Evolutionary conservation across 495 filamentous ascomycete genomes (phyloP).

Genomic region (Xylaria scruposa): DNA sequence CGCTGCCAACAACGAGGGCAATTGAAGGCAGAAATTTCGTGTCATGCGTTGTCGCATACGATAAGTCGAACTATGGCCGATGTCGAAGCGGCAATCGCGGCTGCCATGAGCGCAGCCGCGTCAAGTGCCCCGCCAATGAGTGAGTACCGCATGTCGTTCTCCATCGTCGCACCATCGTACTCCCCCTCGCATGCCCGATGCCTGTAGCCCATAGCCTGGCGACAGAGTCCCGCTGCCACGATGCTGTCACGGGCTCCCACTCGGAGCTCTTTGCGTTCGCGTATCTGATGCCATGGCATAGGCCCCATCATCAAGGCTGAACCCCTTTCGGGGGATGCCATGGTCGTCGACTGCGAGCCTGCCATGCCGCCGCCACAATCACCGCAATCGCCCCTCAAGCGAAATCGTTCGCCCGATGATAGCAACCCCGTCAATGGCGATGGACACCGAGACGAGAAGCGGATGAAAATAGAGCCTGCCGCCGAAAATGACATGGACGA

Average conservation of each 20-base stretch:
- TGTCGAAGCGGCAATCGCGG: conserved; percentile 42
- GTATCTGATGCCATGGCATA: conserved; percentile 26
- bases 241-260: background rate
- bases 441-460: conserved; percentile 39
- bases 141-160: conserved; percentile 28
- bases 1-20: conserved; percentile 7
- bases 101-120: conserved; percentile 38
- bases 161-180: background rate
- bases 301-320: conserved; percentile 39
- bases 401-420: conserved; percentile 37
- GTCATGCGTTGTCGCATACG: conserved; percentile 28
- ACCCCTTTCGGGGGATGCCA: conserved; percentile 29
- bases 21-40: conserved; percentile 4
- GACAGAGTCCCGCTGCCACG: background rate
- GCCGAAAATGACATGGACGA: conserved; percentile 35
- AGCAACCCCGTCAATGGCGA: conserved; percentile 31
- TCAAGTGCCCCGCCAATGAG: conserved; percentile 33
- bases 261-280: background rate
- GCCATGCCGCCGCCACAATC: conserved; percentile 12
- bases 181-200: background rate
- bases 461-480: conserved; percentile 42
- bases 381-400: conserved; percentile 42
- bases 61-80: conserved; percentile 38
- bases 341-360: conserved; percentile 35
- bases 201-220: background rate